phyloP scores from a whole-genome alignment of 2,329 filamentous ascomycete genomes.

The Penicillium oxalicum region DNA sequence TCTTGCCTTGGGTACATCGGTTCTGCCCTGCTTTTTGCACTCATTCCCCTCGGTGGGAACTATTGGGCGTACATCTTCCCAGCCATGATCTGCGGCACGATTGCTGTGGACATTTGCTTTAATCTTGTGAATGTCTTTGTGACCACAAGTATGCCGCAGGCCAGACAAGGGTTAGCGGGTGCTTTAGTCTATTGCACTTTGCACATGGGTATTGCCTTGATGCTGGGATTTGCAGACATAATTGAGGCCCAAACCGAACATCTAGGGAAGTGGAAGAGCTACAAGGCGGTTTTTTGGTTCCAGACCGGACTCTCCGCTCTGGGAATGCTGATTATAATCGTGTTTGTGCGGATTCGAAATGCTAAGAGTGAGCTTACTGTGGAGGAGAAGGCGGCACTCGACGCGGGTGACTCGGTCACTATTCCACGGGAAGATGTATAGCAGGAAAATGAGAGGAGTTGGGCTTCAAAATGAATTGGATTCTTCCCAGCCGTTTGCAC shows the following conservation, averaged over 20 bases:
- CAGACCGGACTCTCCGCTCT: slow-evolving; percentile 51
- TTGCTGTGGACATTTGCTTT: slow-evolving; percentile 70
- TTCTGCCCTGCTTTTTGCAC: slow-evolving; percentile 57
- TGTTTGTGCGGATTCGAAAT: slow-evolving; percentile 50
- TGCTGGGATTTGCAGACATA: slow-evolving; percentile 65
- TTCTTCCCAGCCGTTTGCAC: no score
- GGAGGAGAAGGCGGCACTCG: slow-evolving; percentile 45
- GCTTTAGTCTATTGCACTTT: slow-evolving; percentile 65
- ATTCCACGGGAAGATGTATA: background rate
- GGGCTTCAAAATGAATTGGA: no score
- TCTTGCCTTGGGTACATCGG: slow-evolving; percentile 56
- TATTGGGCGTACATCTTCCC: slow-evolving; percentile 74
- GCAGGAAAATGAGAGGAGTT: background rate
- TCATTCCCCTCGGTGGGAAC: slow-evolving; percentile 51
- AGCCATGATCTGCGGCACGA: slow-evolving; percentile 54
- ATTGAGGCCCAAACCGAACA: slow-evolving; percentile 45
- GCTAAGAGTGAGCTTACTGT: slow-evolving; percentile 54
- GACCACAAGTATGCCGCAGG: slow-evolving; percentile 62
- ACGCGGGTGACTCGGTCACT: background rate
- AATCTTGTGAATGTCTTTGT: slow-evolving; percentile 73
- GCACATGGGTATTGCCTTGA: slow-evolving; percentile 66
- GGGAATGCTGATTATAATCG: slow-evolving; percentile 48
- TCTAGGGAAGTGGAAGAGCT: slow-evolving; percentile 48
- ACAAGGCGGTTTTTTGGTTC: slow-evolving; percentile 61
- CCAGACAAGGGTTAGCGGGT: slow-evolving; percentile 65